A percentile compares a stretch with the other conserved stretches of the same genome.
phyloP scores from a whole-genome alignment of 2,329 filamentous ascomycete species.

The Botrytis galanthina region DNA sequence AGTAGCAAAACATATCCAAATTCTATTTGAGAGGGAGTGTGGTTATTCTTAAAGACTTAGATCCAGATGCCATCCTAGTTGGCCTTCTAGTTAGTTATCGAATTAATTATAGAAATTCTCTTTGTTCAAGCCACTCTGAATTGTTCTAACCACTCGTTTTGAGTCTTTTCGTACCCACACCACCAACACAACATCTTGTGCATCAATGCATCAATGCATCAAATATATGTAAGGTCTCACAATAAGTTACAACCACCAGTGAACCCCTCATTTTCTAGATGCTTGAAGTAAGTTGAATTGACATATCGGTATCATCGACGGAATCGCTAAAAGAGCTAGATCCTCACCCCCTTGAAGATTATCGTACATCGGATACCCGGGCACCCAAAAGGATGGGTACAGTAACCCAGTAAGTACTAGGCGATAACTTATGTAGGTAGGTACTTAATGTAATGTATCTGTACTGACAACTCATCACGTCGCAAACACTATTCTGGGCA shows the following conservation, averaged over 20 bases:
- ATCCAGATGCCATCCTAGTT: not conserved
- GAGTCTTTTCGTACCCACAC: not conserved
- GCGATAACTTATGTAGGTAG: not conserved
- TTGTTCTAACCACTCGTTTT: conserved; percentile 2
- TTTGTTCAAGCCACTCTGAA: not conserved
- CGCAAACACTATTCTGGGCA: conserved; percentile 8
- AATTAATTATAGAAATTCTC: conserved; percentile 4
- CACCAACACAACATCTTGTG: not conserved
- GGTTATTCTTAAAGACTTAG: not conserved
- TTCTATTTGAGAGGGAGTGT: not conserved
- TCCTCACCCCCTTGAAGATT: not conserved
- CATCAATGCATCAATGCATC: not conserved
- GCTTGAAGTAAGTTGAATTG: not conserved
- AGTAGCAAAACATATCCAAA: not conserved
- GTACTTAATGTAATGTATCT: not conserved
- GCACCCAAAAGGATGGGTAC: conserved; percentile 9
- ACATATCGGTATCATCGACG: not conserved
- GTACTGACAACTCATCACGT: conserved; percentile 21
- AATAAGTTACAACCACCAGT: not conserved
- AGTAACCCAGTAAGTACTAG: not conserved
- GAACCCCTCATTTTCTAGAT: conserved; percentile 6
- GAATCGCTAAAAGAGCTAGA: not conserved
- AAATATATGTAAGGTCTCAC: not conserved
- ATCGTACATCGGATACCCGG: not conserved
- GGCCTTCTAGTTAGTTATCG: not conserved